phyloP scores from a whole-genome alignment of 164 flowering plant species.

The Pachysandra terminalis region DNA sequence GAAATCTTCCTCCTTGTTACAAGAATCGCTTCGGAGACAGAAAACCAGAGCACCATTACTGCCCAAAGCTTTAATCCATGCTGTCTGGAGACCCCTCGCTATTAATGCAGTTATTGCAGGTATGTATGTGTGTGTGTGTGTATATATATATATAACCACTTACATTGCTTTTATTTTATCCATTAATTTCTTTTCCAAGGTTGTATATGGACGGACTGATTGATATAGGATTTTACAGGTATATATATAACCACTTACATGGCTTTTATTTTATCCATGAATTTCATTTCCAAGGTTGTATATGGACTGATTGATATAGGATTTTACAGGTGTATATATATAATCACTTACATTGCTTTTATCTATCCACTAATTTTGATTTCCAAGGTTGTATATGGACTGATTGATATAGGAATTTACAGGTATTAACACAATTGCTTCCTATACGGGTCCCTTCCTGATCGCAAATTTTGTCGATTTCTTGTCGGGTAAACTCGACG shows the following conservation, averaged over 20 bases:
- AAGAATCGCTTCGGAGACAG: constrained; percentile 42
- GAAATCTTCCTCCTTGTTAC: constrained; percentile 40
- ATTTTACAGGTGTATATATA: no score
- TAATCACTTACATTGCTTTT: no score
- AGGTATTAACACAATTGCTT: constrained; percentile 76
- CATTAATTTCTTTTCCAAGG: constrained; percentile 1
- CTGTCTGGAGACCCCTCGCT: constrained; percentile 53
- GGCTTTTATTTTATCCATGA: background rate
- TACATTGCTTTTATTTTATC: background rate
- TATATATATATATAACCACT: no score
- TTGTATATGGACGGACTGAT: background rate
- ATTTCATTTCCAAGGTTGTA: background rate
- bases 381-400: background rate
- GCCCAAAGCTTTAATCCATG: constrained; percentile 38
- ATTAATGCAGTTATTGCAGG: constrained; percentile 77
- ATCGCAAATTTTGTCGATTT: constrained; percentile 67
- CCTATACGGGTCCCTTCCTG: constrained; percentile 71
- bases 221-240: background rate
- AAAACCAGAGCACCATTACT: constrained; percentile 37
- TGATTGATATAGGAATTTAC: constrained; percentile 12
- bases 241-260: no score
- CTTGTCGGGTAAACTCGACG: constrained; percentile 36
- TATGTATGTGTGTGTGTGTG: no score
- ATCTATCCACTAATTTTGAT: constrained; percentile 1
- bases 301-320: no score